Base-by-base conservation (phyloP, 2,329 filamentous ascomycete species). In the Penicillium janthinellum region DNA sequence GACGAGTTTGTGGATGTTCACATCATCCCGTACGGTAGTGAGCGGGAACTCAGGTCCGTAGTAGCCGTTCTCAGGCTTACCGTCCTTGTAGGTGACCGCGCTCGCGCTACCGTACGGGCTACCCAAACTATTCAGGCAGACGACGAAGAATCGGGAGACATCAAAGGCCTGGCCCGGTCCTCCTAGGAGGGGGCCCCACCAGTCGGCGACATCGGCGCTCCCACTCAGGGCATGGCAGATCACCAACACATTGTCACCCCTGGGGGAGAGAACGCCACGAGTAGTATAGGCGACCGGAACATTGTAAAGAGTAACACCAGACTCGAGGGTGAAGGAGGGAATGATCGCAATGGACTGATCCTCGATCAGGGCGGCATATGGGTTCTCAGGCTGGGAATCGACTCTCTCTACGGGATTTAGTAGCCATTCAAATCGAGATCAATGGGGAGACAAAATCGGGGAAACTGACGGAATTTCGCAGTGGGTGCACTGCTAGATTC, bases 21-120 rank as follows among this genome's bases (percentile, higher is more conserved):
- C 94, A 79, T 99, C 95, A 74, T 99, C 95, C 66, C 94, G 84
- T 64, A 99, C 91, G 0, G 95, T 98, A 0, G 95, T 97, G 64
- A 99, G 80, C 49, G 95, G 95, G 68, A 99, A 99, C 72, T 99
- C 95, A 1, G 95, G 95, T 0, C 95, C 95, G 72, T 99, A 99
- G 67, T 86, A 85, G 17, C 86, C 92, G 63, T 90, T 87, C 54
- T 81, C 81, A 15, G 84, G 79, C 68, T 96, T 86, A 14, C 92
- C 92, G 71, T 97, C 89, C 75, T 91, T 96, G 67, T 88, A 88
- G 1, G 95, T 99, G 14, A 85, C 77, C 8, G 82, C 80, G 61
- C 82, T 84, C 5, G 81, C 82, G 68, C 79, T 83, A 28, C 83
- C 83, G 63, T 85, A 85, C 0, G 82, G 82, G 62, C 81, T 84